Evolutionary conservation across 139 green algal species (phyloP).

Genomic region (Deuterostichococcus epilithicus): DNA sequence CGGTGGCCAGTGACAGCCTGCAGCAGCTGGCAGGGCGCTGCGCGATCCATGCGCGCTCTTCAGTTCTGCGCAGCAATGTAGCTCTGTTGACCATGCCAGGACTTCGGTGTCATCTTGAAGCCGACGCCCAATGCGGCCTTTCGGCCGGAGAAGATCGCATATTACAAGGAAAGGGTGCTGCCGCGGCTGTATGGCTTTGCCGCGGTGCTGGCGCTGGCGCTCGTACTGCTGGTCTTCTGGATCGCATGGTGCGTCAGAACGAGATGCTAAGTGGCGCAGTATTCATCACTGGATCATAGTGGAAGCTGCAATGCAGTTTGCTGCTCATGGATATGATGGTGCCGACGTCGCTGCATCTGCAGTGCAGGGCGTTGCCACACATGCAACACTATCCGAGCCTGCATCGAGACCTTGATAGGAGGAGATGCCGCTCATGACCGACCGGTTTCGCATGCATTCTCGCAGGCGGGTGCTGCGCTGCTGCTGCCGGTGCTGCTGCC

Average conservation of each 20-base stretch:
- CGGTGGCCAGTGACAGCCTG: no score
- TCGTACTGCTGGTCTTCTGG: neutral
- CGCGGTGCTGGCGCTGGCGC: neutral
- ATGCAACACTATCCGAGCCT: no score
- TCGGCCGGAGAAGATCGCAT: neutral
- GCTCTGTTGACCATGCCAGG: neutral
- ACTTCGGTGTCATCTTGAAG: neutral
- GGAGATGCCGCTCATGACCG: no score
- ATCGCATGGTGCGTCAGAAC: neutral
- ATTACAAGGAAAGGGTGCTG: neutral
- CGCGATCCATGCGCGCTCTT: no score
- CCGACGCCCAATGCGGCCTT: neutral
- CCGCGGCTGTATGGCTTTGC: neutral
- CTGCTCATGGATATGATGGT: neutral
- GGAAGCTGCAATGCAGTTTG: no score
- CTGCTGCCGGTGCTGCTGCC: constrained; percentile 3
- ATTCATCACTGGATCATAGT: no score
- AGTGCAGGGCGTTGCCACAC: no score
- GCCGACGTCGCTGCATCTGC: no score
- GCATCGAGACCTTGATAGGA: no score
- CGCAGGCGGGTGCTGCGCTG: neutral
- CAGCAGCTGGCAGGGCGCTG: no score
- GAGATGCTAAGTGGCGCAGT: no score
- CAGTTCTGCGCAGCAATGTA: no score
- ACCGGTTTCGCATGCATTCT: neutral